A percentile compares a stretch with the other conserved stretches of the same genome.
phyloP scores from a whole-genome alignment of 2,329 filamentous ascomycete genomes.

The Corinectria fuckeliana region DNA sequence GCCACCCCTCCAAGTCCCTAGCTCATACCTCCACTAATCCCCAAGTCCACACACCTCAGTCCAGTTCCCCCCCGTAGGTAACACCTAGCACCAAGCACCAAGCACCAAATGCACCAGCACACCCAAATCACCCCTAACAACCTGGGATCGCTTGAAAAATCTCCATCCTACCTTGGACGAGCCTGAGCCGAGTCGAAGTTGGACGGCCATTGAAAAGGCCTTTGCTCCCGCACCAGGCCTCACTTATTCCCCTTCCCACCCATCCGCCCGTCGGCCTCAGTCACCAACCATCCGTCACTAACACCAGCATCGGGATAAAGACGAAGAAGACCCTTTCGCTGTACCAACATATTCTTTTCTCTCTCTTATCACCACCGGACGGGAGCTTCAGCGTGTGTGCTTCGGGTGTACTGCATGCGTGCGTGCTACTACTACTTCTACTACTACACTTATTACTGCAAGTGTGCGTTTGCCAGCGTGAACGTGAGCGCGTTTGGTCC shows the following conservation, averaged over 20 bases:
- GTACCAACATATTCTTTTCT: constrained; percentile 23
- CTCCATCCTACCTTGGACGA: constrained; percentile 34
- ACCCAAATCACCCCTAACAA: constrained; percentile 46
- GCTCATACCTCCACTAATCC: not conserved
- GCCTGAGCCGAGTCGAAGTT: constrained; percentile 33
- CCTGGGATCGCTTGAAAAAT: constrained; percentile 40
- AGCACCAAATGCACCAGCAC: constrained; percentile 24
- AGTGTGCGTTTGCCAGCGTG: not conserved
- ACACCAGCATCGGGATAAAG: constrained; percentile 2
- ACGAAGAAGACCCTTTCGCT: constrained; percentile 25
- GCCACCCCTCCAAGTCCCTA: constrained; percentile 4
- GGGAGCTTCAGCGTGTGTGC: constrained; percentile 14
- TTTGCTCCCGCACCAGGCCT: constrained; percentile 44
- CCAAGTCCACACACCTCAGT: too few species aligned
- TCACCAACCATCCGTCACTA: constrained; percentile 8
- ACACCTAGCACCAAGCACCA: not conserved
- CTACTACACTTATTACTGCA: constrained; percentile 11
- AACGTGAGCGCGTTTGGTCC: constrained; percentile 21
- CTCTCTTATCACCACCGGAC: constrained; percentile 4
- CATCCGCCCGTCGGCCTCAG: constrained; percentile 38
- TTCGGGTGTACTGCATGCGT: constrained; percentile 5
- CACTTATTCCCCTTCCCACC: constrained; percentile 39
- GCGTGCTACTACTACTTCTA: constrained; percentile 2
- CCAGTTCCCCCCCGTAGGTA: too few species aligned
- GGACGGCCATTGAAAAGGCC: constrained; percentile 50